Evolutionary conservation across 768 basidiomycete genomes (phyloP).

Genomic region (Tulasnella sp.): DNA sequence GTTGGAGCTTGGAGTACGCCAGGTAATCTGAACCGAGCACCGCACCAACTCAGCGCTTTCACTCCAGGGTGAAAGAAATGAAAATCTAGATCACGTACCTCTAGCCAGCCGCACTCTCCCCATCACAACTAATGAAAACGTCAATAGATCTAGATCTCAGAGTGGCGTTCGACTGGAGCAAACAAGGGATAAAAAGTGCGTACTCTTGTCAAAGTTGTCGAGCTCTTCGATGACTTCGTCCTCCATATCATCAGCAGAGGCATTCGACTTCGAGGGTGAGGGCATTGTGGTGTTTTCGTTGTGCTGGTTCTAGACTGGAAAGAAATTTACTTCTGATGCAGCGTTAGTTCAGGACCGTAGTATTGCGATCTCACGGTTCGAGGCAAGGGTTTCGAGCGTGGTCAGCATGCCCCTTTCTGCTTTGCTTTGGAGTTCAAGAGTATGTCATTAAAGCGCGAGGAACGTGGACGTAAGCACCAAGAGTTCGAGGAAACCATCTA

Average conservation of each 20-base stretch:
- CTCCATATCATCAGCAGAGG: background rate
- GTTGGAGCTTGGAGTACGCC: conserved; percentile 3
- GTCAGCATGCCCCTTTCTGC: background rate
- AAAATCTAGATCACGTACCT: background rate
- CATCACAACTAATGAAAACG: background rate
- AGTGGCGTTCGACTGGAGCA: background rate
- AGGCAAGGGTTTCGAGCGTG: background rate
- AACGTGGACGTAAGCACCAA: background rate
- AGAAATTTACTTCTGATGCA: conserved; percentile 6
- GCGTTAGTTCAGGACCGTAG: conserved; percentile 4
- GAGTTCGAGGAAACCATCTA: background rate
- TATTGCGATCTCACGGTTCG: background rate
- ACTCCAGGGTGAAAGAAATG: background rate
- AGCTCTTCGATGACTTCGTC: background rate
- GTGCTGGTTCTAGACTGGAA: conserved; percentile 10
- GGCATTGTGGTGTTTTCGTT: background rate
- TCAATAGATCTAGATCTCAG: background rate
- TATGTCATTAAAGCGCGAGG: background rate
- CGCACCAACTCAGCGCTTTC: background rate
- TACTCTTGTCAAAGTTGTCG: background rate
- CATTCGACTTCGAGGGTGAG: background rate
- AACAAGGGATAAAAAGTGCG: background rate
- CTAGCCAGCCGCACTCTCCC: background rate
- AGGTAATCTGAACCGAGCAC: background rate
- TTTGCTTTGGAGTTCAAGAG: background rate